A percentile compares a stretch with the other conserved stretches of the same genome.
phyloP scores from a whole-genome alignment of 345 rosid genomes.

The Salix suchowensis region DNA sequence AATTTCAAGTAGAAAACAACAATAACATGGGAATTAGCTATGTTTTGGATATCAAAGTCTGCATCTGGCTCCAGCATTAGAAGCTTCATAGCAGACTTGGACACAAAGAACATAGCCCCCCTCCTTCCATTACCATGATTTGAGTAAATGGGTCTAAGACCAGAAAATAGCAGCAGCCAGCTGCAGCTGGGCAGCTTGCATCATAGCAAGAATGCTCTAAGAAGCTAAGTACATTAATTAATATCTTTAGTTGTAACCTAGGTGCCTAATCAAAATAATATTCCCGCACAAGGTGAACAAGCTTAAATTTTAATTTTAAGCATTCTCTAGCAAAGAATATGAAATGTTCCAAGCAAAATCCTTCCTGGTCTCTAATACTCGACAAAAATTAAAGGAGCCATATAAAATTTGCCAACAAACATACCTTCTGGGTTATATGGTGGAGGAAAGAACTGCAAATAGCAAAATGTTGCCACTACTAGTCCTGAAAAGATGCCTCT shows the following conservation, averaged over 20 bases:
- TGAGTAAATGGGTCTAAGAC: too few species aligned
- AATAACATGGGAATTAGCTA: background rate
- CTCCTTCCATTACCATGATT: too few species aligned
- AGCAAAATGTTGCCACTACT: conserved; percentile 51
- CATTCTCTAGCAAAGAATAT: background rate
- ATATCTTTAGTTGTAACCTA: background rate
- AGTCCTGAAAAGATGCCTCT: conserved; percentile 39
- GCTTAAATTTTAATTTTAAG: background rate
- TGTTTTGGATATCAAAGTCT: background rate
- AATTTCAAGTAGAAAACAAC: background rate
- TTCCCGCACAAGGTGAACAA: background rate
- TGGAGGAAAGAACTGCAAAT: conserved; percentile 72
- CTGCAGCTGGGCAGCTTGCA: background rate
- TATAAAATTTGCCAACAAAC: conserved; percentile 1
- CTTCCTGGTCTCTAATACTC: background rate
- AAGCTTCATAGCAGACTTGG: background rate
- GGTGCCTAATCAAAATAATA: background rate
- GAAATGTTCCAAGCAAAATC: background rate
- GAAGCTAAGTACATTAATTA: background rate
- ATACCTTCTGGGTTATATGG: conserved; percentile 56
- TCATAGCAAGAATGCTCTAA: too few species aligned
- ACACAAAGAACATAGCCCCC: too few species aligned
- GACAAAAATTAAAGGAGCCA: background rate
- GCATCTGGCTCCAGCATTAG: background rate
- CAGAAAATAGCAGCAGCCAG: background rate